Percentiles rank a stretch among this genome's conserved stretches.
phyloP scores from a whole-genome alignment of 805 yeast species.

The Myxozyma melibiosi region DNA sequence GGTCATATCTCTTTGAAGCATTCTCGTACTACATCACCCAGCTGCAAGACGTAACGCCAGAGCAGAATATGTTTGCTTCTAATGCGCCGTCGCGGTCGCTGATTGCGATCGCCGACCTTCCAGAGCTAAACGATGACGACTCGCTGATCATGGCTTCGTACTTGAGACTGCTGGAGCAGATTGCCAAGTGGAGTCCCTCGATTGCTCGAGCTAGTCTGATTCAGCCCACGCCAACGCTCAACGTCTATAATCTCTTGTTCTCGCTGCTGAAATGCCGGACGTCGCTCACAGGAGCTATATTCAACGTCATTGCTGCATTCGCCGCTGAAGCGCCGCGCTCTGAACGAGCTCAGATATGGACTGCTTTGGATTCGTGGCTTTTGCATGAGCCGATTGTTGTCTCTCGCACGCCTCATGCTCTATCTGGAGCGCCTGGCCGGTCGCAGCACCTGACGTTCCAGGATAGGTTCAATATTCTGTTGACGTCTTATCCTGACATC shows the following conservation, averaged over 20 bases:
- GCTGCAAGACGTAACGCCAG: constrained; percentile 38
- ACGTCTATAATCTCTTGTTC: constrained; percentile 46
- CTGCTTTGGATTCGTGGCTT: constrained; percentile 68
- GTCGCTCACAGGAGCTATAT: constrained; percentile 55
- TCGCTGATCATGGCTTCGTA: constrained; percentile 73
- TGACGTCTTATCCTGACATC: constrained; percentile 58
- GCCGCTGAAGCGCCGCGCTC: constrained; percentile 48
- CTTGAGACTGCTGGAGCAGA: constrained; percentile 62
- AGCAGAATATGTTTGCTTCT: constrained; percentile 20
- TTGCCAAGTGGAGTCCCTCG: constrained; percentile 48
- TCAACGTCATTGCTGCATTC: constrained; percentile 60
- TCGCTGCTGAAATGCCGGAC: constrained; percentile 51
- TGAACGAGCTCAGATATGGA: constrained; percentile 62
- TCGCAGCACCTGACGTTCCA: constrained; percentile 44
- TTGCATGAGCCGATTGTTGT: constrained; percentile 44
- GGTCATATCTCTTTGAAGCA: constrained; percentile 58
- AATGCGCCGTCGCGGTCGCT: constrained; percentile 22
- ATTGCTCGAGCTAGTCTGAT: constrained; percentile 41
- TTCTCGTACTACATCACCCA: constrained; percentile 55
- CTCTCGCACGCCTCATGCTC: constrained; percentile 18
- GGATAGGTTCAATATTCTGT: constrained; percentile 49
- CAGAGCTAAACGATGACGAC: constrained; percentile 78
- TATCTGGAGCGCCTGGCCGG: constrained; percentile 38
- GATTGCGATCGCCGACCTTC: constrained; percentile 42
- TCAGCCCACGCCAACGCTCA: constrained; percentile 5